Conservation (phyloP, 345 rosid species). For the Gossypium anomalum region DNA sequence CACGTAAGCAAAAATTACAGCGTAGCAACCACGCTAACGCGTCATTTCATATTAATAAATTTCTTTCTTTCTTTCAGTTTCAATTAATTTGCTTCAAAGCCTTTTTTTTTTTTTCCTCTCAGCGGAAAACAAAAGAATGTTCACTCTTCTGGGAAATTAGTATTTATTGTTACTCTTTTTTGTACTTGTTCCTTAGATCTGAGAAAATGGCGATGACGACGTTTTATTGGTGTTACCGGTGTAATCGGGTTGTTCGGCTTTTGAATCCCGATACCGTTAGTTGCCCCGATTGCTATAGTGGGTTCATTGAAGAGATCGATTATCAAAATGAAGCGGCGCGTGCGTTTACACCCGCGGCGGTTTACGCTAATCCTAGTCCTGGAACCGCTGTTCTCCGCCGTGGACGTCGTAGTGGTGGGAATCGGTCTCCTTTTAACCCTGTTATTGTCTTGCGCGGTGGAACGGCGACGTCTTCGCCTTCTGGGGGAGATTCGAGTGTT, state of each 20-base stretch:
- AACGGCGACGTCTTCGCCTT: not conserved
- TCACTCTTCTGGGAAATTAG: not conserved
- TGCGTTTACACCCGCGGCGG: slow-evolving; percentile 32
- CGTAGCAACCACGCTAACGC: slow-evolving; percentile 33
- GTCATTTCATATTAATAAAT: slow-evolving; percentile 14
- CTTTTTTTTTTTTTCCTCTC: not conserved
- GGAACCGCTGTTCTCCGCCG: slow-evolving; percentile 23
- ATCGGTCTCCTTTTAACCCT: slow-evolving; percentile 74
- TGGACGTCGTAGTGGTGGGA: slow-evolving; percentile 41
- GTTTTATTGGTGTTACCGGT: slow-evolving; percentile 85
- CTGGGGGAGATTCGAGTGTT: slow-evolving; percentile 7
- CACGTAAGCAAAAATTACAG: slow-evolving; percentile 20
- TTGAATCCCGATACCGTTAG: slow-evolving; percentile 39
- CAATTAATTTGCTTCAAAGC: not conserved
- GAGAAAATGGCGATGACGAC: slow-evolving; percentile 46
- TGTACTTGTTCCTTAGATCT: slow-evolving; percentile 15
- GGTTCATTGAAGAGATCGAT: slow-evolving; percentile 70
- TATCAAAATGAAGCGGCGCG: slow-evolving; percentile 29
- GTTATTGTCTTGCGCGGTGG: slow-evolving; percentile 74
- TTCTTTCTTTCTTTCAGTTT: not conserved
- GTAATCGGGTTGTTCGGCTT: slow-evolving; percentile 62
- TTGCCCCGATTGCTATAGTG: slow-evolving; percentile 81
- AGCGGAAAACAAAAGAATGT: not conserved
- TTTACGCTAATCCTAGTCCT: slow-evolving; percentile 22
- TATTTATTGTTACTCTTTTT: not conserved